These are phyloP conservation scores for Lasiodiplodia hormozganensis DNA, from an alignment of 2,329 filamentous ascomycete genomes.

Conservation along the genomic window DNA sequence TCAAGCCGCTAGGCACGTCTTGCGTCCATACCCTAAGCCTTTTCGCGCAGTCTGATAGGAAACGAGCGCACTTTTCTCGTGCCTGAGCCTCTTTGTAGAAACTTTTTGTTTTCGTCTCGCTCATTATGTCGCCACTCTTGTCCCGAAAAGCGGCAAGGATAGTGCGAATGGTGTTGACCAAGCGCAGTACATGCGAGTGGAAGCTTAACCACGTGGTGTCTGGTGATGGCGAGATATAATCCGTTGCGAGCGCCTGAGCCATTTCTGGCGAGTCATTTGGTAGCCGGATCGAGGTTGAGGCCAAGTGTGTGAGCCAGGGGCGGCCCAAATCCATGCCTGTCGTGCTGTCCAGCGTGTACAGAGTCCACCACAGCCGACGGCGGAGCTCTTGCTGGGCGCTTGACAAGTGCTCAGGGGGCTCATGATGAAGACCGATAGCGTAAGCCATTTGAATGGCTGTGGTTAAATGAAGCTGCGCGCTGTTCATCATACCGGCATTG, in stretches of 20 bases:
- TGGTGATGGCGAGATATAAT: neutral
- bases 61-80: conserved; percentile 43
- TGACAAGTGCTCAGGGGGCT: conserved; percentile 49
- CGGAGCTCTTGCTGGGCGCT: conserved; percentile 48
- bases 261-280: conserved; percentile 47
- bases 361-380: conserved; percentile 56
- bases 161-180: conserved; percentile 43
- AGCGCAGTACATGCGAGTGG: conserved; percentile 43
- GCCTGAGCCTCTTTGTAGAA: conserved; percentile 42
- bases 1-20: conserved; percentile 47
- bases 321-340: conserved; percentile 57
- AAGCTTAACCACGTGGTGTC: conserved; percentile 52
- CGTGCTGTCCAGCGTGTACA: conserved; percentile 51
- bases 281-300: conserved; percentile 45
- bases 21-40: conserved; percentile 43
- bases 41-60: conserved; percentile 38
- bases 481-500: conserved; percentile 58
- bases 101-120: conserved; percentile 26
- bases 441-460: conserved; percentile 55
- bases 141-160: conserved; percentile 48
- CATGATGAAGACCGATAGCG: conserved; percentile 57
- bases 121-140: conserved; percentile 36
- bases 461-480: conserved; percentile 51
- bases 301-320: conserved; percentile 47
- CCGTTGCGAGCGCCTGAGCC: conserved; percentile 41